Percentiles rank a stretch among this genome's conserved stretches.
Evolutionary conservation across 2,329 filamentous ascomycete species (phyloP).

Genomic region (Ophiosphaerella narmari): DNA sequence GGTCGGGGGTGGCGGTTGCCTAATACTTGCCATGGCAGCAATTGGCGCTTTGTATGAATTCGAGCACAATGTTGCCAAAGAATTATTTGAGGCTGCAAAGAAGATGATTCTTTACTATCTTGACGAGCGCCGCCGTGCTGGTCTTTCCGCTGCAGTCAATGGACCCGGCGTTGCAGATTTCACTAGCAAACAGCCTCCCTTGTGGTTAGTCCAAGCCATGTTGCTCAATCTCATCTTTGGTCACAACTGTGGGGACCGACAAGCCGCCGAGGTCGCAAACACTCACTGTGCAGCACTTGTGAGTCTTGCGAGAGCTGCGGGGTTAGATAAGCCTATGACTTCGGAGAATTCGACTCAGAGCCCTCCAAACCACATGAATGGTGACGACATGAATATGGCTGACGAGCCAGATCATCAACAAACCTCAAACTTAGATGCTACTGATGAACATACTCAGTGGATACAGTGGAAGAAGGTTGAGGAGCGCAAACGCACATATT

Average conservation of each 20-base stretch:
- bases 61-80: conserved; percentile 77
- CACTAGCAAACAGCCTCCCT: conserved; percentile 69
- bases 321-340: conserved; percentile 63
- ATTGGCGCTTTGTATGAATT: conserved; percentile 85
- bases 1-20: conserved; percentile 80
- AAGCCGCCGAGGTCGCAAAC: conserved; percentile 85
- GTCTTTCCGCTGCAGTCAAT: conserved; percentile 67
- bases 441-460: conserved; percentile 75
- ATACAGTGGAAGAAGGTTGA: conserved; percentile 85
- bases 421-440: conserved; percentile 51
- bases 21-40: conserved; percentile 87
- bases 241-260: conserved; percentile 91
- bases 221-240: conserved; percentile 94
- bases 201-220: conserved; percentile 98
- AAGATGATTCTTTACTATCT: conserved; percentile 94
- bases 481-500: conserved; percentile 91
- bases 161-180: conserved; percentile 61
- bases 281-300: conserved; percentile 91
- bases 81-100: conserved; percentile 90
- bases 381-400: conserved; percentile 64
- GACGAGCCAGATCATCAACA: conserved; percentile 47
- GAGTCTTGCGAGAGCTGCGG: conserved; percentile 87
- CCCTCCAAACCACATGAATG: conserved; percentile 36
- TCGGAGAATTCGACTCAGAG: conserved; percentile 26
- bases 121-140: conserved; percentile 85